Base-by-base conservation (phyloP, 169 alveolate genomes). In the Babesia caballi region DNA sequence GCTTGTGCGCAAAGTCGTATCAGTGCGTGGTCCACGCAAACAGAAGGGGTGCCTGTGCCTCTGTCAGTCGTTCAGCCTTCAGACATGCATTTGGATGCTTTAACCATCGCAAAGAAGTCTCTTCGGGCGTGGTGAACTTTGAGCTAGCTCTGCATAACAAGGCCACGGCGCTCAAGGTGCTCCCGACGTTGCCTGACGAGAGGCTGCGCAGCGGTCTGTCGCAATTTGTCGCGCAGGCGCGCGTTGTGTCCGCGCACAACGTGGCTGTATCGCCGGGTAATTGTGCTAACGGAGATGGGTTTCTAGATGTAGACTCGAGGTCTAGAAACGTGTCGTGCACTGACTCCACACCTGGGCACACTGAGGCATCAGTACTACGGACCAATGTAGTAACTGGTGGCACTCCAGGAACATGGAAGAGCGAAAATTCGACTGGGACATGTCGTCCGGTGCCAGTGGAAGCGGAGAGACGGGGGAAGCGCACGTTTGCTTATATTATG, bases 11-110 rank as follows among this genome's bases (percentile, higher is more conserved):
- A 9, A 78, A 57, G 54, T 19, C 82, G 6, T 78, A 78, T 52
- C 72, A 68, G 25, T 78, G 83, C 57, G 4, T 78, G 15, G 36
- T 61, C 7, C 78, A 56, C 19, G 78, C 78, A 17, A 67, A 67
- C 67, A 6, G 38, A 15, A 0, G 35, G 23, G 15, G 17, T 9
- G 17, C 52, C 41, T 2, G 21, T 2, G 35, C 44, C 15, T 25
- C 14, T 5, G 36, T 52, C 12, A 27, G 58, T 1, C 25, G 38
- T 1, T 71, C 73, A 3, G 23, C 38, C 14, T 59, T 56, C 21
- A 71, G 35, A 21, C 71, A 59, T 27, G 47, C 71, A 9, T 60
- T n/a, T 17, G 21, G n/a, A 5, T 51, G 82, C 38, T 71, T 61
- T 44, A 59, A 60, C 33, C 57, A 59, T 23, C 50, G 53, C 11